Evolutionary conservation across 441 rosid species (phyloP), one percentile per base, ranked within the genome.

Genomic region (Bruguiera hainesii): DNA sequence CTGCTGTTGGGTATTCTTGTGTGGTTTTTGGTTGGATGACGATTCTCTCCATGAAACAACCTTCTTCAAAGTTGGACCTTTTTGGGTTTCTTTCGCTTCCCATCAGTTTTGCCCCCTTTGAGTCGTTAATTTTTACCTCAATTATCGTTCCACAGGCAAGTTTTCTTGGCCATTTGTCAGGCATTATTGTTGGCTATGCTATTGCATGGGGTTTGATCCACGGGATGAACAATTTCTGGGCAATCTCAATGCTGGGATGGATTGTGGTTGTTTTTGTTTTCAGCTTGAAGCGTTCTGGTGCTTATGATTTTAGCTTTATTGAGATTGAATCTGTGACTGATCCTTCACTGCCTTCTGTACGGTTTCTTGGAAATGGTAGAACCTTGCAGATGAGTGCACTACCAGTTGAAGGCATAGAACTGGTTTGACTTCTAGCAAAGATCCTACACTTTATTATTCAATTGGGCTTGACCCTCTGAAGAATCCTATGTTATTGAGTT

Each of bases 11-110:
- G 6, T 94, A 91, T 78, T 94, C 98, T 68, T 89, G 98, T 65
- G 98, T 94, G 78, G 98, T 91, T 28, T 94, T 94, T 64, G 99
- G 98, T 60, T 94, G 98, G 98, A 94, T 94, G 98, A 94, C 98
- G 0, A 89, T 94, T 75, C 90, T 91, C 53, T 90, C 99, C 1
- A 82, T 86, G 65, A 94, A 94, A 81, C 99, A 91, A 70, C 99
- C 99, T 23, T 89, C 98, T 21, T 88, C 91, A 0, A 95, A 91
- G 86, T 80, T 95, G 81, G 78, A 95, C 35, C 98, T 91, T 39
- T 94, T 89, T 8, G 98, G 99, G 39, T 73, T 95, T 37, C 78
- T 91, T 64, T 95, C 99, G 0, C 98, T 95, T 58, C 99, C 99
- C 21, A 88, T 95, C 70, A 91, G 97, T 77, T 91, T 91, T 62